Evolutionary conservation across 202 grass and related monocot genomes (phyloP).

Genomic region (Elaeis oleifera): DNA sequence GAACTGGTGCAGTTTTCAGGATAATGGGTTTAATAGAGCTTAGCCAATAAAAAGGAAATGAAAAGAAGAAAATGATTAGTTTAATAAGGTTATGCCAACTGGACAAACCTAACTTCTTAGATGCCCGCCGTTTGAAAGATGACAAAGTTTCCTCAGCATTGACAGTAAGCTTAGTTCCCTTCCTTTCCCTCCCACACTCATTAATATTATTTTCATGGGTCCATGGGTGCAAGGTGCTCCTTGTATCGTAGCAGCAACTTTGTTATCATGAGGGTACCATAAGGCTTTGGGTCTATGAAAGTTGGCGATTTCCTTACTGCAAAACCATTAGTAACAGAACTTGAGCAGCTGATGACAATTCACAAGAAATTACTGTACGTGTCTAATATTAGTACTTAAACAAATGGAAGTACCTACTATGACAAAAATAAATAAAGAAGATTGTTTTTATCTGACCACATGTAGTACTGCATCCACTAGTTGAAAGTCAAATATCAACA

Average conservation of each 20-base stretch:
- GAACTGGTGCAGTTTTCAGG: no score
- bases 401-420: no score
- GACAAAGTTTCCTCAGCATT: constrained; percentile 71
- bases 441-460: no score
- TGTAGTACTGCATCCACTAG: no score
- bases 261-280: constrained; percentile 90
- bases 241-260: constrained; percentile 56
- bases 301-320: constrained; percentile 89
- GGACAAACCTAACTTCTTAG: constrained; percentile 80
- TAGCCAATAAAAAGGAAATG: constrained; percentile 13
- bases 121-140: constrained; percentile 78
- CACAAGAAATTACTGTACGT: no score
- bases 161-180: constrained; percentile 67
- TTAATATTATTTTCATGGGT: constrained; percentile 66
- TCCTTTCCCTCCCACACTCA: constrained; percentile 51
- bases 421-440: no score
- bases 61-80: constrained; percentile 1
- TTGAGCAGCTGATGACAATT: neutral
- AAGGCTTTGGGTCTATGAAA: constrained; percentile 92
- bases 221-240: constrained; percentile 50
- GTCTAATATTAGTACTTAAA: no score
- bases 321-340: constrained; percentile 17
- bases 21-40: neutral
- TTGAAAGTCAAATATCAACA: no score
- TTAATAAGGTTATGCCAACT: neutral